Conservation (phyloP, 1,139 yeast genomes). For the Yamadazyma dushanensis region DNA sequence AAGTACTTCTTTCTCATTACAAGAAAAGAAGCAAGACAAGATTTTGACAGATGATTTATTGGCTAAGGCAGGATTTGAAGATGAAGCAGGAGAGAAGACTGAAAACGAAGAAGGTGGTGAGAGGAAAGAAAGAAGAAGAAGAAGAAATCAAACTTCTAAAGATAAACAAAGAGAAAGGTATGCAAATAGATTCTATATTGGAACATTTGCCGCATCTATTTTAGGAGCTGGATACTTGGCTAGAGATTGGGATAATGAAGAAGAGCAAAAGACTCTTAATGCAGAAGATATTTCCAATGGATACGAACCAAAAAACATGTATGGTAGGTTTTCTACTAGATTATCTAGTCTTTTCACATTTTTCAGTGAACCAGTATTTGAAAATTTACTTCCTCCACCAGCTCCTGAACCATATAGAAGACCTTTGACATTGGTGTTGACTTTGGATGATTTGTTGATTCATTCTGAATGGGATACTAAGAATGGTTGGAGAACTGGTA, state of each 20-base stretch:
- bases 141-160: constrained; percentile 62
- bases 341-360: constrained; percentile 74
- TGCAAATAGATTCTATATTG: constrained; percentile 68
- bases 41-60: constrained; percentile 80
- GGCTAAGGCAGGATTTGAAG: constrained; percentile 80
- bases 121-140: constrained; percentile 41
- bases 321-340: constrained; percentile 69
- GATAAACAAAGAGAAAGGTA: constrained; percentile 56
- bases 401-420: constrained; percentile 92
- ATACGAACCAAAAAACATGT: constrained; percentile 63
- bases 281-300: constrained; percentile 65
- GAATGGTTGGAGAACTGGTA: constrained; percentile 97
- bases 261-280: constrained; percentile 54
- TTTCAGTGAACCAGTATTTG: constrained; percentile 92
- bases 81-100: constrained; percentile 15
- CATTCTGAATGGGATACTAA: constrained; percentile 92
- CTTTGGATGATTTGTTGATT: constrained; percentile 84
- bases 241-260: constrained; percentile 86
- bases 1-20: neutral
- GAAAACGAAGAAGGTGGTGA: constrained; percentile 13
- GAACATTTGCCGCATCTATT: constrained; percentile 57
- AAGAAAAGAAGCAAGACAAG: constrained; percentile 10
- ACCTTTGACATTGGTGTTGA: constrained; percentile 85
- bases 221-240: constrained; percentile 75
- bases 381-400: constrained; percentile 83